Evolutionary conservation across 495 filamentous ascomycete genomes (phyloP).

Genomic region (Xylaria cubensis): DNA sequence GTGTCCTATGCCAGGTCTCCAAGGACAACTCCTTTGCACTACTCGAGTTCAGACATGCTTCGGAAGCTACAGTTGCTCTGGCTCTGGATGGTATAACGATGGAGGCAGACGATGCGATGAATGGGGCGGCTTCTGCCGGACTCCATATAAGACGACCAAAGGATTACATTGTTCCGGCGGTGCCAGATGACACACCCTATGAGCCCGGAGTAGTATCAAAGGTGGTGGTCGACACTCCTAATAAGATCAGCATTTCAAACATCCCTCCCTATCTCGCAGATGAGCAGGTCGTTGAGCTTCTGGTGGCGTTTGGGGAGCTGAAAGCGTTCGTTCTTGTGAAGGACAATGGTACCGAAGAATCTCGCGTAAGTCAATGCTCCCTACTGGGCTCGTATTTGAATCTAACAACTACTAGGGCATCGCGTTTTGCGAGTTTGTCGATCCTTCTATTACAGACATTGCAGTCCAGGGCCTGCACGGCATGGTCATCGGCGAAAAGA

Average conservation of each 20-base stretch:
- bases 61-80: conserved; percentile 88
- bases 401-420: conserved; percentile 70
- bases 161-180: conserved; percentile 93
- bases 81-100: conserved; percentile 90
- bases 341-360: conserved; percentile 84
- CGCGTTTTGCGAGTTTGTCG: conserved; percentile 93
- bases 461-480: conserved; percentile 90
- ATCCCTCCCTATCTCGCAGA: conserved; percentile 87
- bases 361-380: conserved; percentile 68
- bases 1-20: conserved; percentile 83
- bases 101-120: conserved; percentile 69
- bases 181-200: conserved; percentile 75
- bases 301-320: conserved; percentile 88
- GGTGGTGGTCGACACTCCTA: conserved; percentile 85
- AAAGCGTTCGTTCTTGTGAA: conserved; percentile 94
- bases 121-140: conserved; percentile 67
- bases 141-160: conserved; percentile 89
- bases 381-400: conserved; percentile 1
- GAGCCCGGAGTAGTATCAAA: conserved; percentile 80
- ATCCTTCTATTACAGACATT: conserved; percentile 77
- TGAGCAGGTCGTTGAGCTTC: conserved; percentile 87
- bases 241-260: conserved; percentile 93
- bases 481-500: conserved; percentile 87
- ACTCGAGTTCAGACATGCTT: conserved; percentile 85
- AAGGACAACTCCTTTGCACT: conserved; percentile 80